These are phyloP conservation scores for Serendipita vermifera DNA, from an alignment of 768 basidiomycete species.

Conservation along the genomic window DNA sequence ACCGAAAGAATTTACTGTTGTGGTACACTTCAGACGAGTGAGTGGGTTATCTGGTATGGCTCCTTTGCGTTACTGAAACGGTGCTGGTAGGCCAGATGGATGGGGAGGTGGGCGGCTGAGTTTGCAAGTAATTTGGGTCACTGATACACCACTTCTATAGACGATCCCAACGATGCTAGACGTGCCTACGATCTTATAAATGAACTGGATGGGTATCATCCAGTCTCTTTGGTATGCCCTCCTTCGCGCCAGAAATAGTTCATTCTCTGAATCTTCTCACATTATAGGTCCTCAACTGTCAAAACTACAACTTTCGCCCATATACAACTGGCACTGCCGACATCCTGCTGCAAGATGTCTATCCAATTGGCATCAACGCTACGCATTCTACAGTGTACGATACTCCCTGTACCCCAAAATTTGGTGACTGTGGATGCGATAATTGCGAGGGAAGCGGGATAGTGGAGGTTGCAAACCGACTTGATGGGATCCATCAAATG, in stretches of 20 bases:
- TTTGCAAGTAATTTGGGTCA: too few species aligned
- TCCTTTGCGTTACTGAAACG: background rate
- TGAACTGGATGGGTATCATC: constrained; percentile 20
- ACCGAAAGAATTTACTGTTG: constrained; percentile 15
- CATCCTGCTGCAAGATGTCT: constrained; percentile 14
- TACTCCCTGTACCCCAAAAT: constrained; percentile 17
- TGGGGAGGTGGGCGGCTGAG: too few species aligned
- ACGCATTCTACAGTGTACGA: constrained; percentile 17
- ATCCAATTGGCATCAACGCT: constrained; percentile 19
- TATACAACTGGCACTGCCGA: constrained; percentile 19
- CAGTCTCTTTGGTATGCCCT: constrained; percentile 20
- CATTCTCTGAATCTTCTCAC: too few species aligned
- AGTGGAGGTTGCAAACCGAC: constrained; percentile 14
- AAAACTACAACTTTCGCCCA: constrained; percentile 17
- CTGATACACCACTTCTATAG: too few species aligned
- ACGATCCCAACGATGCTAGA: constrained; percentile 14
- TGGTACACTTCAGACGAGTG: constrained; percentile 23
- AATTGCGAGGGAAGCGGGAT: constrained; percentile 17
- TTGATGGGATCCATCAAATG: constrained; percentile 14
- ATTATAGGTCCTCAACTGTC: constrained; percentile 24
- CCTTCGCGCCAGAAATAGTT: too few species aligned
- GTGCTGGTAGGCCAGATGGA: constrained; percentile 12
- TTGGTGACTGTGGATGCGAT: constrained; percentile 22
- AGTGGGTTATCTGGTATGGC: background rate
- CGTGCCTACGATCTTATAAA: constrained; percentile 17